A percentile compares a stretch with the other conserved stretches of the same genome.
Evolutionary conservation across 768 basidiomycete species (phyloP).

Genomic region (Boletus reticuloceps): DNA sequence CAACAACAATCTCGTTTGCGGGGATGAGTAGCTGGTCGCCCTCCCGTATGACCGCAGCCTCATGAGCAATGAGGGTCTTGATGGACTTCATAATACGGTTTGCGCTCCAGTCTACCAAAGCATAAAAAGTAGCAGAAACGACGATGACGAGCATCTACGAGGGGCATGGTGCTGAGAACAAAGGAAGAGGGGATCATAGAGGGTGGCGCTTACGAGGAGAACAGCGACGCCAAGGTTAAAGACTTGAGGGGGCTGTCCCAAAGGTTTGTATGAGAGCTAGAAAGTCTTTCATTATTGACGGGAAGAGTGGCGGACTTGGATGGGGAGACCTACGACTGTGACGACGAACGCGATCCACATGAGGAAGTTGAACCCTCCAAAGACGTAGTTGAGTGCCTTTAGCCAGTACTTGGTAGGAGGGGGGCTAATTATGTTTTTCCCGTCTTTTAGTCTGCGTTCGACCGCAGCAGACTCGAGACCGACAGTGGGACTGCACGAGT

Average conservation of each 20-base stretch:
- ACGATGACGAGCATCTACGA: slow-evolving; percentile 41
- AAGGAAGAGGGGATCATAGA: slow-evolving; percentile 1
- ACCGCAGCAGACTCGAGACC: slow-evolving; percentile 50
- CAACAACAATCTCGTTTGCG: slow-evolving; percentile 57
- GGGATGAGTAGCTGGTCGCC: slow-evolving; percentile 44
- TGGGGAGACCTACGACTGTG: slow-evolving; percentile 34
- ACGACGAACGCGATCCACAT: slow-evolving; percentile 56
- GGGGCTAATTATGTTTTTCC: slow-evolving; percentile 49
- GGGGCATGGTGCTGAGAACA: slow-evolving; percentile 8
- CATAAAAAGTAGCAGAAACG: slow-evolving; percentile 46
- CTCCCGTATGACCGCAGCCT: slow-evolving; percentile 54
- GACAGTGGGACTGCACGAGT: slow-evolving; percentile 39
- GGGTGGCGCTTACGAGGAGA: slow-evolving; percentile 39
- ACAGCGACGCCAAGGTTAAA: slow-evolving; percentile 53
- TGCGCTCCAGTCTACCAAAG: slow-evolving; percentile 50
- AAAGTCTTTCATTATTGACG: slow-evolving; percentile 14
- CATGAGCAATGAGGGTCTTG: slow-evolving; percentile 57
- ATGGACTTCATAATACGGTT: slow-evolving; percentile 52
- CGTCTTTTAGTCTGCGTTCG: slow-evolving; percentile 36
- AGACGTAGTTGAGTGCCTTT: slow-evolving; percentile 51
- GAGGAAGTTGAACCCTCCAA: slow-evolving; percentile 57
- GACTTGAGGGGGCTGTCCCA: slow-evolving; percentile 41
- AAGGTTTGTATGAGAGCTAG: slow-evolving; percentile 51
- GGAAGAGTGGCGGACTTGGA: neutral
- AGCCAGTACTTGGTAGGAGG: slow-evolving; percentile 47